These are phyloP conservation scores for Picea abies DNA, from an alignment of 83 land plant genomes.

Conservation along the genomic window DNA sequence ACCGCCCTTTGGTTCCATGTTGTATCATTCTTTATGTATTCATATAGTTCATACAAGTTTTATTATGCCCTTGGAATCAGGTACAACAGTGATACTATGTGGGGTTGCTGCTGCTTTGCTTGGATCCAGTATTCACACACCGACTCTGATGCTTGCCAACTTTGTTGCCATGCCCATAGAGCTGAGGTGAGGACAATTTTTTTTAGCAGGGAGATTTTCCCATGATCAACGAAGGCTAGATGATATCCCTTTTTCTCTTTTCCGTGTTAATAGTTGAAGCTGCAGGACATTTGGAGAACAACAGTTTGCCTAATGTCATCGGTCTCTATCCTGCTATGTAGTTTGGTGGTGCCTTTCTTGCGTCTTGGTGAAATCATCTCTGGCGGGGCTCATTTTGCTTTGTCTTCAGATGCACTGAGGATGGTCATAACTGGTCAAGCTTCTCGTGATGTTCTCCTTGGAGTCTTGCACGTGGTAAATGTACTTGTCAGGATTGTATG, in stretches of 20 bases:
- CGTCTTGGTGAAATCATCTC: slow-evolving; percentile 64
- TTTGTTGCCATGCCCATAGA: slow-evolving; percentile 95
- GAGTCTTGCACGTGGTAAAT: slow-evolving; percentile 56
- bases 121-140: slow-evolving; percentile 75
- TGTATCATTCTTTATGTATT: too few species aligned
- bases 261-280: neutral
- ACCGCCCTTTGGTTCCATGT: too few species aligned
- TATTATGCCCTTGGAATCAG: slow-evolving; percentile 26
- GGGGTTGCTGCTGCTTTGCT: slow-evolving; percentile 81
- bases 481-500: neutral
- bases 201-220: neutral
- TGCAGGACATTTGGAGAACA: neutral
- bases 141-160: slow-evolving; percentile 90
- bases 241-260: neutral
- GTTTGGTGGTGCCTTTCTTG: slow-evolving; percentile 69
- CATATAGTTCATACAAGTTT: too few species aligned
- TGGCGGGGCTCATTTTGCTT: slow-evolving; percentile 68
- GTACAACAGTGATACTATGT: slow-evolving; percentile 86
- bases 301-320: neutral
- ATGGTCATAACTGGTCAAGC: slow-evolving; percentile 75
- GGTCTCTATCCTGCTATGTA: slow-evolving; percentile 10
- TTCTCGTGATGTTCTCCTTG: slow-evolving; percentile 53
- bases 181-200: slow-evolving; percentile 51
- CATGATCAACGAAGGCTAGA: neutral
- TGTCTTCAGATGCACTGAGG: slow-evolving; percentile 64